phyloP scores from a whole-genome alignment of 495 filamentous ascomycete species.

The Hyaloscypha variabilis region DNA sequence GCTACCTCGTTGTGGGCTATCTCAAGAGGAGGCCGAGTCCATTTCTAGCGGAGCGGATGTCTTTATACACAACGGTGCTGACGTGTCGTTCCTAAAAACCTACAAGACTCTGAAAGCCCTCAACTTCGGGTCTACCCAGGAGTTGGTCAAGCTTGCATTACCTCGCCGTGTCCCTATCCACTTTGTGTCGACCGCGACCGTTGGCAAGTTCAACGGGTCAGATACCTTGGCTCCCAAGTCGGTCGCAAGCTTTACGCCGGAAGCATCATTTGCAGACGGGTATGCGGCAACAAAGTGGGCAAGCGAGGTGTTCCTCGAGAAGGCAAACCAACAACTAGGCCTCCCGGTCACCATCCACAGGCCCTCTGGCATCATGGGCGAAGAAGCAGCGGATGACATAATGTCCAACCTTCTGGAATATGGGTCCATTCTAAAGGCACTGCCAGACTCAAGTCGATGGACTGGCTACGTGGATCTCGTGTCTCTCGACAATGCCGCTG shows the following conservation, averaged over 20 bases:
- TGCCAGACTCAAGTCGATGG: slow-evolving; percentile 22
- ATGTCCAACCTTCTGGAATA: slow-evolving; percentile 29
- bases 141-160: slow-evolving; percentile 40
- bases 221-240: not conserved
- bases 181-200: slow-evolving; percentile 46
- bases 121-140: slow-evolving; percentile 49
- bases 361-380: slow-evolving; percentile 32
- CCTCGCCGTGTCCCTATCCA: slow-evolving; percentile 47
- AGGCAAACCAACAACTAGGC: slow-evolving; percentile 24
- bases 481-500: slow-evolving; percentile 1
- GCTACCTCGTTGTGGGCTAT: slow-evolving; percentile 14
- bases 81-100: slow-evolving; percentile 49
- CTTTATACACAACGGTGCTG: slow-evolving; percentile 57
- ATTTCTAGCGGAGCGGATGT: slow-evolving; percentile 41
- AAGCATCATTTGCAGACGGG: slow-evolving; percentile 30
- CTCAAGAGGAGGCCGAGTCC: not conserved
- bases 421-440: slow-evolving; percentile 19
- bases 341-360: slow-evolving; percentile 47
- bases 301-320: slow-evolving; percentile 51
- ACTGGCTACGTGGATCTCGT: slow-evolving; percentile 16
- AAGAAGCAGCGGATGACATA: slow-evolving; percentile 29
- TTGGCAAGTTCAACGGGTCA: not conserved
- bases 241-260: not conserved
- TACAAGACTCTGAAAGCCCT: slow-evolving; percentile 43
- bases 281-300: slow-evolving; percentile 58